Percentiles rank a stretch among this genome's conserved stretches.
Conservation (phyloP, 805 yeast species). For the Ogataea henricii region DNA sequence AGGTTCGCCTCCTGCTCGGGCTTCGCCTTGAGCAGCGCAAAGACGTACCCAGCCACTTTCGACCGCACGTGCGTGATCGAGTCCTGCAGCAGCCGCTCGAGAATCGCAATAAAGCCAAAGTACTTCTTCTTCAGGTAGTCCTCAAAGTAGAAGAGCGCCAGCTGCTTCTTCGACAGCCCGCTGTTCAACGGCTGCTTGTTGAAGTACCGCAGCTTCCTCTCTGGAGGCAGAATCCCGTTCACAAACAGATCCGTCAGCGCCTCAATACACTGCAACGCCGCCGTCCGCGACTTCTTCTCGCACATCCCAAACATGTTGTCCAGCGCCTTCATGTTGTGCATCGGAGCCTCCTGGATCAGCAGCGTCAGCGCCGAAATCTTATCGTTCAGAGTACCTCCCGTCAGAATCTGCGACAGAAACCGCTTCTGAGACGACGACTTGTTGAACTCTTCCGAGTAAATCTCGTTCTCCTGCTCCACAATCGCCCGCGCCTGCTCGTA, state of each 20-base stretch:
- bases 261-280: slow-evolving; percentile 85
- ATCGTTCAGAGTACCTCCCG: slow-evolving; percentile 93
- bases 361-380: slow-evolving; percentile 93
- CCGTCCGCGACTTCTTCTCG: slow-evolving; percentile 89
- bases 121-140: slow-evolving; percentile 80
- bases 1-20: slow-evolving; percentile 97
- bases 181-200: slow-evolving; percentile 65
- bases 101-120: slow-evolving; percentile 71
- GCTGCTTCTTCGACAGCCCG: slow-evolving; percentile 50
- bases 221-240: slow-evolving; percentile 83
- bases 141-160: slow-evolving; percentile 82
- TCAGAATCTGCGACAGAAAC: slow-evolving; percentile 83
- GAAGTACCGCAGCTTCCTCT: slow-evolving; percentile 78
- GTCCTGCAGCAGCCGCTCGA: slow-evolving; percentile 86
- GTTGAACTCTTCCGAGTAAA: slow-evolving; percentile 71
- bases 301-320: slow-evolving; percentile 78
- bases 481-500: slow-evolving; percentile 65
- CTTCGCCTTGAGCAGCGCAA: slow-evolving; percentile 76
- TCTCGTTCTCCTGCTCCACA: slow-evolving; percentile 68
- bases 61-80: slow-evolving; percentile 86
- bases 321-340: slow-evolving; percentile 82
- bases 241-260: slow-evolving; percentile 87
- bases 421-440: slow-evolving; percentile 78
- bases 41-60: slow-evolving; percentile 72
- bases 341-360: slow-evolving; percentile 91